These are phyloP conservation scores for Mycena galopus DNA, from an alignment of 768 basidiomycete genomes.

Conservation along the genomic window DNA sequence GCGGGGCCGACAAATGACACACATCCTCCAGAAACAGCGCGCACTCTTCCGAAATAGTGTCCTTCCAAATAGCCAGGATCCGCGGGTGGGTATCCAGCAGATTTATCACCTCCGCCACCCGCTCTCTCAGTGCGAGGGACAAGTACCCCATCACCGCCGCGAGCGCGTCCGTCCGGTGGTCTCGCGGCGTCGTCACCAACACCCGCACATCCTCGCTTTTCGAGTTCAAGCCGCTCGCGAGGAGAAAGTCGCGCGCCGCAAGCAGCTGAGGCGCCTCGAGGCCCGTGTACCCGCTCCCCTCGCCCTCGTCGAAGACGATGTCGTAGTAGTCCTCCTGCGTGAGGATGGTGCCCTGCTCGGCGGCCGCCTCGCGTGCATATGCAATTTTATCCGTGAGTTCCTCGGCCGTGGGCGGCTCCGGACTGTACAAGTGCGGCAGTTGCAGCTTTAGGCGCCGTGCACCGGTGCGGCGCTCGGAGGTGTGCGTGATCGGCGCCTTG, in stretches of 20 bases:
- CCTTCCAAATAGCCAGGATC: slow-evolving; percentile 36
- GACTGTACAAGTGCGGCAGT: slow-evolving; percentile 28
- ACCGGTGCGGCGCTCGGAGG: slow-evolving; percentile 12
- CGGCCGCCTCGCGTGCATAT: slow-evolving; percentile 17
- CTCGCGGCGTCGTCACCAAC: slow-evolving; percentile 40
- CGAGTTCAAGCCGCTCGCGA: not conserved
- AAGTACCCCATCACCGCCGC: slow-evolving; percentile 36
- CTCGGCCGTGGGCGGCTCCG: slow-evolving; percentile 14
- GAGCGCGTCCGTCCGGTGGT: slow-evolving; percentile 40
- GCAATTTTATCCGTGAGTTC: slow-evolving; percentile 21
- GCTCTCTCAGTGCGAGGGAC: slow-evolving; percentile 19
- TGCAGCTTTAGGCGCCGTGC: slow-evolving; percentile 13
- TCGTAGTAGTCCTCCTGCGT: slow-evolving; percentile 30
- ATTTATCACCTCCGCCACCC: slow-evolving; percentile 19
- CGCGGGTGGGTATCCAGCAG: slow-evolving; percentile 28
- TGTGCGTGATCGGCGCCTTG: slow-evolving; percentile 4
- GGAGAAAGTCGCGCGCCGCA: slow-evolving; percentile 37
- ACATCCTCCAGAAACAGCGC: slow-evolving; percentile 34
- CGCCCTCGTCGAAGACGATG: slow-evolving; percentile 31
- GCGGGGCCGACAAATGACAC: not conserved
- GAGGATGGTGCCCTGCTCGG: not conserved
- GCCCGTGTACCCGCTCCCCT: slow-evolving; percentile 27
- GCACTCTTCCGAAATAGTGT: slow-evolving; percentile 30
- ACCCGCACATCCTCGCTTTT: slow-evolving; percentile 16
- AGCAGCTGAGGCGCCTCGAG: slow-evolving; percentile 37